Evolutionary conservation across 108 stramenopile species (phyloP), one percentile per base, ranked within the genome.

Genomic region (Stephanodiscus minutulus): DNA sequence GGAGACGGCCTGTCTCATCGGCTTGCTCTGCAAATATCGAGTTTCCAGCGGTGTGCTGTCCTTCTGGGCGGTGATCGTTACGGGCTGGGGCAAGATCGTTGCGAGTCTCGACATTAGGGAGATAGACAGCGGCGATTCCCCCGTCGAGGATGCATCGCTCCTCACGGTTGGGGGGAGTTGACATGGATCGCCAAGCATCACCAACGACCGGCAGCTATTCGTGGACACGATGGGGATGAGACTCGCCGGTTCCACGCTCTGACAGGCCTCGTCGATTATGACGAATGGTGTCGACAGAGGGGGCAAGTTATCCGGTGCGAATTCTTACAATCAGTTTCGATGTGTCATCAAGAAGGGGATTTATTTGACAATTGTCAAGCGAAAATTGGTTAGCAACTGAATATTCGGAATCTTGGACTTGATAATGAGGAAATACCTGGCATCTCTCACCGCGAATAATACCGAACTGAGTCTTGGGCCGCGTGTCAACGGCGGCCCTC

Each of bases 201-300:
- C 96, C 57, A 90, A 71, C 3, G 91, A 83, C 3, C 85, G 57
- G 68, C 92, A 88, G 54, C 86, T 90, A 67, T 90, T 89, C 25
- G 92, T 85, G 6, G 88, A 76, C 22, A 86, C 88, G 28, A 96
- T 68, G 9, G 96, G 93, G 61, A 95, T 89, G 52, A 96, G 66
- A 54, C 83, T 90, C 52, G 97, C 99, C 0, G 98, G 96, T 72
- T 98, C 96, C 3, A 96, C 89, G 44, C 90, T 88, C 79, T 98
- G 97, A 67, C 93, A 92, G 0, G 96, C 96, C 69, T 98, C 97
- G 72, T 98, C 97, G 22, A 96, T 70, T 41, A 98, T 80, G 10
- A 98, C 89, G 82, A 95, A 91, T 9, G 93, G 93, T 36, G 83
- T 68, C 20, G 87, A 87, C 5, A 94, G 76, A 13, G 93, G 85